Conservation (phyloP, 768 basidiomycete species). For the Cytidiella melzeri region DNA sequence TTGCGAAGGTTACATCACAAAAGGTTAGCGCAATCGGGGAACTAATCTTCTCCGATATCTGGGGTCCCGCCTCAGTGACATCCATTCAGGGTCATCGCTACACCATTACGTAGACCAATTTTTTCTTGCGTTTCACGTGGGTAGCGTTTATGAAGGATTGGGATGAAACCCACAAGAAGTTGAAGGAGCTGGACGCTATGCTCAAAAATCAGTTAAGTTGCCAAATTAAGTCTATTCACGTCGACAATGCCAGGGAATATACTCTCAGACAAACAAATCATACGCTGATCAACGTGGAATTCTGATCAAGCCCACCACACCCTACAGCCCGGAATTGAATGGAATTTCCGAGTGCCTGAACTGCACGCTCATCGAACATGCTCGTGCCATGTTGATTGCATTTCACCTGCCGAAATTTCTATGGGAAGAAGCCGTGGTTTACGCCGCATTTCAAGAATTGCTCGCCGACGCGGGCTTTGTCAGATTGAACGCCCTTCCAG, state of each 20-base stretch:
- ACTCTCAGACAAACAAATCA: constrained; percentile 26
- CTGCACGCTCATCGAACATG: constrained; percentile 18
- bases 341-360: constrained; percentile 29
- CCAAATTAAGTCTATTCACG: constrained; percentile 27
- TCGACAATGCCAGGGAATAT: too few species aligned
- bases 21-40: too few species aligned
- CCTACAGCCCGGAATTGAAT: constrained; percentile 37
- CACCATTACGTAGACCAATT: constrained; percentile 21
- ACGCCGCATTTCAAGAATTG: constrained; percentile 20
- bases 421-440: constrained; percentile 20
- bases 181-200: constrained; percentile 29
- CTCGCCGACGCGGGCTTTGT: constrained; percentile 9
- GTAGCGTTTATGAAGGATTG: too few species aligned
- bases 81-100: too few species aligned
- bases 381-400: constrained; percentile 23
- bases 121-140: constrained; percentile 26
- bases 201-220: constrained; percentile 25
- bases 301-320: constrained; percentile 29
- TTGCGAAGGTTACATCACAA: constrained; percentile 21
- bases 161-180: constrained; percentile 23
- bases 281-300: constrained; percentile 34
- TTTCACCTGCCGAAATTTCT: too few species aligned
- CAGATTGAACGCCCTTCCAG: constrained; percentile 16
- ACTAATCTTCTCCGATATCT: too few species aligned
- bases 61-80: too few species aligned